Evolutionary conservation across 306 rosid species (phyloP), one percentile per base, ranked within the genome.

Genomic region (Ormosia semicastrata): DNA sequence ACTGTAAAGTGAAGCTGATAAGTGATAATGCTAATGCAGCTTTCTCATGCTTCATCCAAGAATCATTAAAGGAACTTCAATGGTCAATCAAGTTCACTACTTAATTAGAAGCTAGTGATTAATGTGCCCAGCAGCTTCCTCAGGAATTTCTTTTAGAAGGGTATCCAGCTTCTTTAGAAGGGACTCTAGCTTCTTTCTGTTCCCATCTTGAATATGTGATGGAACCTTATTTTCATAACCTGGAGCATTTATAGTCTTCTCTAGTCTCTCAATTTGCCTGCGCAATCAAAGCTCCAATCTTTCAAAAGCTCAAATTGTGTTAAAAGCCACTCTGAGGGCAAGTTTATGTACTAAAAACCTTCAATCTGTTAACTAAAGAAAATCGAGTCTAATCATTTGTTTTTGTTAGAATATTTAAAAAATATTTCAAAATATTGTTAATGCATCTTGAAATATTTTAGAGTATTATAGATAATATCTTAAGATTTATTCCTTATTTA

Each of bases 181-280:
- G 15, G 89, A 76, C 34, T 83, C 86, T 5, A 89, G 84, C 88
- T 87, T 89, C 4, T 78, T 67, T 18, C 57, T 85, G 15, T 89
- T 77, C 14, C 82, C 91, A 6, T 84, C 82, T 49, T 87, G 90
- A 32, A 90, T 78, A 14, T 84, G 77, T 1, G 71, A 17, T 2
- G 88, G 90, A 41, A 87, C 91, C 84, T 90, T 92, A 37, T 90
- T 92, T 68, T 68, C 85, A 89, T 92, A 92, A 11, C 91, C 90
- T 46, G 89, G 29, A 8, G 86, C 85, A 46, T 73, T 84, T 60
- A 86, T 82, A 73, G 71, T 81, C 86, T 74, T 85, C 1, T 77
- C 79, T 13, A 89, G 58, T 84, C 64, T 92, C 49, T 85, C 97
- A 24, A 77, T 85, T 82, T 86, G 11, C 69, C 69, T 13, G 46